Evolutionary conservation across 768 basidiomycete species (phyloP), one percentile per base, ranked within the genome.

Genomic region (Russula brevipes): DNA sequence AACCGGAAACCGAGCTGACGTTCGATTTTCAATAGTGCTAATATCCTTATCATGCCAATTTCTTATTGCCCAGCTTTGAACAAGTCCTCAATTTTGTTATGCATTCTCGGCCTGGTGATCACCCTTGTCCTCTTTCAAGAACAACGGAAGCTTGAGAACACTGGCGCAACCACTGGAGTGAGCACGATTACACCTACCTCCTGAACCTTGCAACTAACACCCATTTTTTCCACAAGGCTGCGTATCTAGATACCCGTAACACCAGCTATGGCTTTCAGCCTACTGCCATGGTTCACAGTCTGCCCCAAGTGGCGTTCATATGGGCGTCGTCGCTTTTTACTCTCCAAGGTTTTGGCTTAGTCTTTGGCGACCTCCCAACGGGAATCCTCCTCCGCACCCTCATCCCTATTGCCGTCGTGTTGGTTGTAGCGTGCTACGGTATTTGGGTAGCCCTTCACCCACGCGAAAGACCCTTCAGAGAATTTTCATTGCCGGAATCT

Each of bases 281-380:
- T 2, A 64, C 36, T 51, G 63, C 63, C 2, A 51, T 64, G 14
- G 63, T 60, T 31, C 63, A 64, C 47, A 64, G 58, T 10, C 10
- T 64, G 1, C 63, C 63, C 1, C 24, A 39, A 7, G 63, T 35
- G 17, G 44, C 11, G 4, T 64, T 64, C 30, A 10, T 60, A 8
- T 64, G 49, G 53, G 58, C 63, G 2, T 38, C 12, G 33, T 14
- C 60, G 3, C 49, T 64, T 16, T 64, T 64, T 14, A 10, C 30
- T 0, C 39, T 64, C 1, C 58, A 64, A 54, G 63, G 63, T 54
- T 64, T 64, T 60, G 55, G 58, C 53, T 19, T 64, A 35, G 8
- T 49, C 0, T 54, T 60, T 30, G 17, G 54, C 35, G 42, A 42
- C 8, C 33, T 64, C 0, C 63, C 58, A 2, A 6, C 24, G 4